Conservation (phyloP, 2,329 filamentous ascomycete genomes). For the Spiromastix sp. region DNA sequence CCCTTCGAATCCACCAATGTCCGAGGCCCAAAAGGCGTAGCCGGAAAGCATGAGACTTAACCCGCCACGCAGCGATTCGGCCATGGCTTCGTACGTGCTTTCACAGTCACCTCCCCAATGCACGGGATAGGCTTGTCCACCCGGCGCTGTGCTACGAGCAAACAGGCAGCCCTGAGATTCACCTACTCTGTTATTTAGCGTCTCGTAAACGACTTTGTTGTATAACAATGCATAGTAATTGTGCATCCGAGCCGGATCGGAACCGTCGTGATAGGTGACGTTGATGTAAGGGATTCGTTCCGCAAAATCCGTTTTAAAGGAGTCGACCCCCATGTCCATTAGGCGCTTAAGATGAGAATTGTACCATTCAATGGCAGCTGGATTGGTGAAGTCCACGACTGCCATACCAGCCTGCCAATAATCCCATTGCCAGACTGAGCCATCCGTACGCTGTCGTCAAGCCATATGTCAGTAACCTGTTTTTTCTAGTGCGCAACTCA, state of each 20-base stretch:
- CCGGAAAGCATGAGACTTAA: constrained; percentile 54
- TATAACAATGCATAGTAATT: constrained; percentile 68
- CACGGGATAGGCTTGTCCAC: constrained; percentile 58
- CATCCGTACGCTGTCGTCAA: constrained; percentile 54
- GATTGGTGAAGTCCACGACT: constrained; percentile 64
- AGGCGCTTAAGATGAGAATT: constrained; percentile 49
- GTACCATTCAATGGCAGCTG: constrained; percentile 57
- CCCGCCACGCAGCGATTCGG: constrained; percentile 58
- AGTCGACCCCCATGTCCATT: constrained; percentile 59
- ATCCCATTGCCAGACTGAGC: constrained; percentile 59
- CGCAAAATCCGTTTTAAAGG: constrained; percentile 67
- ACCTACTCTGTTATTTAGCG: constrained; percentile 45
- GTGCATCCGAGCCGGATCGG: constrained; percentile 59
- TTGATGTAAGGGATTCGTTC: constrained; percentile 59
- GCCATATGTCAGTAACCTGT: background rate
- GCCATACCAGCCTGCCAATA: constrained; percentile 61
- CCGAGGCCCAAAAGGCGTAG: constrained; percentile 59
- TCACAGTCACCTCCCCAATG: constrained; percentile 69
- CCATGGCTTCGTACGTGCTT: constrained; percentile 62
- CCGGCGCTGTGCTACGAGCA: constrained; percentile 56
- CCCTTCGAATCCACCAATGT: constrained; percentile 65
- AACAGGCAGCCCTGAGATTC: constrained; percentile 52
- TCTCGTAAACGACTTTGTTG: constrained; percentile 60
- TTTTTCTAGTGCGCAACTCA: background rate
- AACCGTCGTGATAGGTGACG: constrained; percentile 53